Conservation (phyloP, 2,329 filamentous ascomycete genomes). For the Sordariomycetes sp. region DNA sequence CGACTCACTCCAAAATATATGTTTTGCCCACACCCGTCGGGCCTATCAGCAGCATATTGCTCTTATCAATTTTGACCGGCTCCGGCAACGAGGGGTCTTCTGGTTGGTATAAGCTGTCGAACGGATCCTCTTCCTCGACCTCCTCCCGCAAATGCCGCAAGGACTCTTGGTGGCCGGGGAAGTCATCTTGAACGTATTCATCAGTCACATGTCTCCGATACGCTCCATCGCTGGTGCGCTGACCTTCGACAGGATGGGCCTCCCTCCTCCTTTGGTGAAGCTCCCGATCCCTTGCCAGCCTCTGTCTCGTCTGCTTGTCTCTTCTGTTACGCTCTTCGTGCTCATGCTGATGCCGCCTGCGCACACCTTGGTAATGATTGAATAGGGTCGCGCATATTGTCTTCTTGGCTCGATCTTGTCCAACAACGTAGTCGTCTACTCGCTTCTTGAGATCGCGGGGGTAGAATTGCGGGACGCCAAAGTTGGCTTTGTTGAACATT, state of each 20-base stretch:
- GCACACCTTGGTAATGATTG: slow-evolving; percentile 89
- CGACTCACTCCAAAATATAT: slow-evolving; percentile 65
- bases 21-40: slow-evolving; percentile 96
- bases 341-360: slow-evolving; percentile 70
- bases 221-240: slow-evolving; percentile 14
- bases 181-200: slow-evolving; percentile 39
- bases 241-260: slow-evolving; percentile 73
- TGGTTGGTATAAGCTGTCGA: slow-evolving; percentile 36
- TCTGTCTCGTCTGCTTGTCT: slow-evolving; percentile 63
- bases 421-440: slow-evolving; percentile 92
- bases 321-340: slow-evolving; percentile 46
- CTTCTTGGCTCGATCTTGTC: slow-evolving; percentile 90
- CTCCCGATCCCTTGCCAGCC: slow-evolving; percentile 59
- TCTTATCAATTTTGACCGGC: slow-evolving; percentile 80
- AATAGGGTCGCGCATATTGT: slow-evolving; percentile 88
- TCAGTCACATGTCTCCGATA: slow-evolving; percentile 22
- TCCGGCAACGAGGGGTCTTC: slow-evolving; percentile 34
- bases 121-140: slow-evolving; percentile 17
- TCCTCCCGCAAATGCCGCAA: slow-evolving; percentile 30
- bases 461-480: slow-evolving; percentile 55
- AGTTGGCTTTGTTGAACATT: slow-evolving; percentile 48
- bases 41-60: slow-evolving; percentile 82
- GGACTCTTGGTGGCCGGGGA: slow-evolving; percentile 40
- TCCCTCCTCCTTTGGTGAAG: slow-evolving; percentile 43
- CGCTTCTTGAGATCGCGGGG: slow-evolving; percentile 72